phyloP scores from a whole-genome alignment of 23 red algal genomes.

The Gracilaria domingensis region DNA sequence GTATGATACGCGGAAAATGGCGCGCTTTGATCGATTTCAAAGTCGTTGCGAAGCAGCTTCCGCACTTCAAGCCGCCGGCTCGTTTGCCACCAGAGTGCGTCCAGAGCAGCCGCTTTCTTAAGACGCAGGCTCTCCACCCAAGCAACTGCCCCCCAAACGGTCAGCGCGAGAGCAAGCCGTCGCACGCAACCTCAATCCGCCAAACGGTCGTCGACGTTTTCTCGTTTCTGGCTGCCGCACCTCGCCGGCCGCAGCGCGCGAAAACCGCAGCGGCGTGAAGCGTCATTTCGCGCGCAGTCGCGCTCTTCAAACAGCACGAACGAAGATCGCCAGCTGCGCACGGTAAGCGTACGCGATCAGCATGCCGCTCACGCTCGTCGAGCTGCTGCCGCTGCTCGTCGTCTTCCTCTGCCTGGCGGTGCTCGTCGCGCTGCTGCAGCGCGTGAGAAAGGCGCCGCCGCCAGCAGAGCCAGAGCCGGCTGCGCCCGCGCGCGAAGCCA shows the following conservation, averaged over 20 bases:
- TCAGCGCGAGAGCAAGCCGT: no score
- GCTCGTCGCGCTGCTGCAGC: not conserved
- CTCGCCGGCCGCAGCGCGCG: no score
- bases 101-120: no score
- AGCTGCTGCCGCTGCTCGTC: not conserved
- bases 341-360: not conserved
- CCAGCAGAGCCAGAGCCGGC: not conserved
- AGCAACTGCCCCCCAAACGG: not conserved
- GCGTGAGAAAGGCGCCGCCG: not conserved
- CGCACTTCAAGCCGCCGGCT: not conserved
- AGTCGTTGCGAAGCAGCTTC: not conserved
- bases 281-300: not conserved
- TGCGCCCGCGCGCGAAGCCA: not conserved
- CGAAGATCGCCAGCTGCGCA: not conserved
- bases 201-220: no score
- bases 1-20: not conserved
- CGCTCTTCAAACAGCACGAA: not conserved
- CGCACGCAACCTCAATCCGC: no score
- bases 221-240: no score
- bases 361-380: not conserved
- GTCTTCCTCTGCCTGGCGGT: not conserved
- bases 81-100: not conserved
- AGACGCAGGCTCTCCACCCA: no score
- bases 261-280: no score
- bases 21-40: not conserved